These are phyloP conservation scores for Leccinum angustisporum DNA, from an alignment of 1,284 basidiomycete genomes.

Conservation along the genomic window DNA sequence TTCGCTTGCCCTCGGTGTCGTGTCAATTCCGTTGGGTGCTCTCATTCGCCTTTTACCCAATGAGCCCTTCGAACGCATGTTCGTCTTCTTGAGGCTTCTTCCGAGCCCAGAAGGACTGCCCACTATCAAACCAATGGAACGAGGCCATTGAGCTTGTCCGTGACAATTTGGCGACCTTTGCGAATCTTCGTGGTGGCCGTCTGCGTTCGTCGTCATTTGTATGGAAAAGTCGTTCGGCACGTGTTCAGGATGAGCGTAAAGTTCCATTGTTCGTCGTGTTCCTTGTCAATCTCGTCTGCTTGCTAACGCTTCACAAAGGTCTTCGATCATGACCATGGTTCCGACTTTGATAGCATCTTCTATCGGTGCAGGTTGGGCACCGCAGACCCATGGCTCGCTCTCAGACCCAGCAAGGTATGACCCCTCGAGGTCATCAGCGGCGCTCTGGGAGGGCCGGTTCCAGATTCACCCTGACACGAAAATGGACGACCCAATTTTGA, in stretches of 20 bases:
- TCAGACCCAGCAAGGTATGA: slow-evolving; percentile 76
- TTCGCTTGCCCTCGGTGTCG: slow-evolving; percentile 81
- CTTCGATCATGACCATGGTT: slow-evolving; percentile 83
- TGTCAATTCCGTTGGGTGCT: slow-evolving; percentile 87
- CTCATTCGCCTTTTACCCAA: slow-evolving; percentile 85
- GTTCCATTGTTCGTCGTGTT: slow-evolving; percentile 38
- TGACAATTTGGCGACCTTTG: slow-evolving; percentile 82
- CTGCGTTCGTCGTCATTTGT: slow-evolving; percentile 83
- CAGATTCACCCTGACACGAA: slow-evolving; percentile 86
- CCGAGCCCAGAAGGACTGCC: slow-evolving; percentile 73
- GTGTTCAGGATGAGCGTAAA: slow-evolving; percentile 49
- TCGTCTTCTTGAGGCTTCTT: slow-evolving; percentile 68
- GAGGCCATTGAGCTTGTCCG: slow-evolving; percentile 74
- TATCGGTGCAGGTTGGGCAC: slow-evolving; percentile 79
- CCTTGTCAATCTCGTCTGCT: not conserved
- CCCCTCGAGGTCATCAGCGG: slow-evolving; percentile 77
- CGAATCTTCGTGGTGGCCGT: slow-evolving; percentile 83
- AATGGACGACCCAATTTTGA: slow-evolving; percentile 45
- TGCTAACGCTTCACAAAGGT: slow-evolving; percentile 29
- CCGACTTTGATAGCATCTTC: slow-evolving; percentile 84
- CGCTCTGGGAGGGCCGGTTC: slow-evolving; percentile 78
- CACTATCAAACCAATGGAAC: slow-evolving; percentile 64
- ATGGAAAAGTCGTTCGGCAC: slow-evolving; percentile 68
- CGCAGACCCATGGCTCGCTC: slow-evolving; percentile 53
- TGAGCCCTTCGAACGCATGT: slow-evolving; percentile 71